Evolutionary conservation across 768 basidiomycete species (phyloP).

Genomic region (Macrolepiota fuliginosa): DNA sequence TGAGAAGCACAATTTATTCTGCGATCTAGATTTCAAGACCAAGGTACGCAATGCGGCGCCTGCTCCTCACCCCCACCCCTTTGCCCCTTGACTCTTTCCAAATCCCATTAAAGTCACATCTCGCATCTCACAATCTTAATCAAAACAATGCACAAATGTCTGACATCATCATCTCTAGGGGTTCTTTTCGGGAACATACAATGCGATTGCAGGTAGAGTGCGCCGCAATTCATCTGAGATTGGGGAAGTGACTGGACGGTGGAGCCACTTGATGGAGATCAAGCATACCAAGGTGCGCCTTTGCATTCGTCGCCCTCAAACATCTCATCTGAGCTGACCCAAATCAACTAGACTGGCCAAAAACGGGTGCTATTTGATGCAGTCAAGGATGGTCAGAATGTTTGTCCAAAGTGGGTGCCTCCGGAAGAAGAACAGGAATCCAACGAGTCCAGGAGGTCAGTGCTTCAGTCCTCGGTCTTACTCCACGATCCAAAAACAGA

Average conservation of each 20-base stretch:
- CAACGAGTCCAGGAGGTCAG: slow-evolving; percentile 84
- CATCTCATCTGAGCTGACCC: neutral
- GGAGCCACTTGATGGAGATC: slow-evolving; percentile 90
- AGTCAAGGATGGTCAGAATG: slow-evolving; percentile 63
- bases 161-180: slow-evolving; percentile 47
- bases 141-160: neutral
- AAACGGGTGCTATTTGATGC: slow-evolving; percentile 86
- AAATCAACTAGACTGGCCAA: slow-evolving; percentile 48
- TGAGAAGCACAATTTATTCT: slow-evolving; percentile 66
- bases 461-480: slow-evolving; percentile 10
- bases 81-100: neutral
- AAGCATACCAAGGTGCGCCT: slow-evolving; percentile 60
- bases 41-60: slow-evolving; percentile 54
- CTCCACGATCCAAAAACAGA: neutral
- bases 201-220: slow-evolving; percentile 81
- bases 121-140: too few relatives aligned
- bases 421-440: slow-evolving; percentile 86
- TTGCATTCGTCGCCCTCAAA: neutral
- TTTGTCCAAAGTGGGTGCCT: slow-evolving; percentile 81
- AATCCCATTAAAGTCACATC: neutral
- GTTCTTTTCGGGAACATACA: slow-evolving; percentile 97
- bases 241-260: slow-evolving; percentile 87
- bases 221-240: slow-evolving; percentile 60
- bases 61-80: neutral
- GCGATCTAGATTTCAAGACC: slow-evolving; percentile 96